These are phyloP conservation scores for Austroboletus eburneus DNA, from an alignment of 768 basidiomycete species.

Conservation along the genomic window DNA sequence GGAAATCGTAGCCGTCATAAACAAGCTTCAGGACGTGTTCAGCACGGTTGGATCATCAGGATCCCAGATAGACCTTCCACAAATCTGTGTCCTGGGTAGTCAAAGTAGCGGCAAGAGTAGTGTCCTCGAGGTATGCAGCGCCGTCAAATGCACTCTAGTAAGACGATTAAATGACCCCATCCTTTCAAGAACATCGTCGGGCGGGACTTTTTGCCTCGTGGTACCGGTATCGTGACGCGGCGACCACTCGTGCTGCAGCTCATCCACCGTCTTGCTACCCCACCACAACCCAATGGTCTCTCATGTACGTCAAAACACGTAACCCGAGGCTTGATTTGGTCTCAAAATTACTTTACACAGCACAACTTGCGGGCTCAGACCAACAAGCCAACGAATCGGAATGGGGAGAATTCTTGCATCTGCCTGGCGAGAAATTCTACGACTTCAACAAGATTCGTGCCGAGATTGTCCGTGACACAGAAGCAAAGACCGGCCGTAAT, in stretches of 20 bases:
- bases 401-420: conserved; percentile 98
- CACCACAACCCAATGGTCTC: conserved; percentile 41
- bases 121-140: conserved; percentile 70
- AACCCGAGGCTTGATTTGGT: neutral
- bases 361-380: conserved; percentile 46
- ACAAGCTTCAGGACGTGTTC: conserved; percentile 92
- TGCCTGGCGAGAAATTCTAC: conserved; percentile 96
- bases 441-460: conserved; percentile 97
- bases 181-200: conserved; percentile 86
- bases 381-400: conserved; percentile 86
- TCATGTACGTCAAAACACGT: conserved; percentile 33
- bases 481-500: conserved; percentile 97
- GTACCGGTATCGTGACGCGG: conserved; percentile 97
- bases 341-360: conserved; percentile 8
- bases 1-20: conserved; percentile 77
- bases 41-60: conserved; percentile 75
- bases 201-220: conserved; percentile 97
- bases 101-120: conserved; percentile 94
- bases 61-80: conserved; percentile 81
- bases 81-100: conserved; percentile 88
- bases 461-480: conserved; percentile 95
- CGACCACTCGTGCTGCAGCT: conserved; percentile 96
- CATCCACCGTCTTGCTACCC: conserved; percentile 71
- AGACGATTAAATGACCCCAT: conserved; percentile 8
- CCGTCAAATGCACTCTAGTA: neutral